phyloP scores from a whole-genome alignment of 2,329 filamentous ascomycete species.

The Epichloe typhina region DNA sequence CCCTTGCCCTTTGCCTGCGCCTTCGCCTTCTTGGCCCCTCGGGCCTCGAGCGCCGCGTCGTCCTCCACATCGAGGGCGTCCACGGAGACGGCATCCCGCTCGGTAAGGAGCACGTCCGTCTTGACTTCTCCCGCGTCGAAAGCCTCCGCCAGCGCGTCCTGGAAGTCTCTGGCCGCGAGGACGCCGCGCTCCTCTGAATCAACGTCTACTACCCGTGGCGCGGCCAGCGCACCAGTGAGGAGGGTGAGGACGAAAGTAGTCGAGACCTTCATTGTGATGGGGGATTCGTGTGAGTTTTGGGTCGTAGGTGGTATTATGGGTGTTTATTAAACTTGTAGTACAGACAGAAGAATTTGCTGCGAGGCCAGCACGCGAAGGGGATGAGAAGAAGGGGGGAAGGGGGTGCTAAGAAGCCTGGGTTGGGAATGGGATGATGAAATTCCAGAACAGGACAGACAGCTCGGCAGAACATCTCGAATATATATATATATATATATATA shows the following conservation, averaged over 20 bases:
- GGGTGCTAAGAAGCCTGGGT: too few relatives aligned
- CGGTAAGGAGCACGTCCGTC: background rate
- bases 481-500: too few relatives aligned
- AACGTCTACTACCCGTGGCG: background rate
- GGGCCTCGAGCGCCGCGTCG: background rate
- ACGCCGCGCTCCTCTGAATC: background rate
- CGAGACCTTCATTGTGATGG: conserved; percentile 3
- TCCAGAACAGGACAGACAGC: too few relatives aligned
- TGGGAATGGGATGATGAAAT: too few relatives aligned
- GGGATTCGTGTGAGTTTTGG: background rate
- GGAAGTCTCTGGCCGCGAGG: background rate
- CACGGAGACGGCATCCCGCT: background rate
- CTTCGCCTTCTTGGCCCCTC: background rate
- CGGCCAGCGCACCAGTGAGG: conserved; percentile 6
- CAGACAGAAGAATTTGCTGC: too few relatives aligned
- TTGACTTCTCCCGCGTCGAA: background rate
- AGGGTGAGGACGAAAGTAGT: conserved; percentile 4
- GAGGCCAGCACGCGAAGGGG: too few relatives aligned
- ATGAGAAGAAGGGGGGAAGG: too few relatives aligned
- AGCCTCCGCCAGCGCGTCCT: background rate
- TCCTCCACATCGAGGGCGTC: background rate
- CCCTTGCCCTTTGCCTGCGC: background rate
- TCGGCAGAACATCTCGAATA: too few relatives aligned
- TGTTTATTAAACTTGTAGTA: too few relatives aligned
- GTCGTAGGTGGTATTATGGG: background rate